A percentile compares a stretch with the other conserved stretches of the same genome.
phyloP scores from a whole-genome alignment of 306 rosid species.

The Quercus ilex region DNA sequence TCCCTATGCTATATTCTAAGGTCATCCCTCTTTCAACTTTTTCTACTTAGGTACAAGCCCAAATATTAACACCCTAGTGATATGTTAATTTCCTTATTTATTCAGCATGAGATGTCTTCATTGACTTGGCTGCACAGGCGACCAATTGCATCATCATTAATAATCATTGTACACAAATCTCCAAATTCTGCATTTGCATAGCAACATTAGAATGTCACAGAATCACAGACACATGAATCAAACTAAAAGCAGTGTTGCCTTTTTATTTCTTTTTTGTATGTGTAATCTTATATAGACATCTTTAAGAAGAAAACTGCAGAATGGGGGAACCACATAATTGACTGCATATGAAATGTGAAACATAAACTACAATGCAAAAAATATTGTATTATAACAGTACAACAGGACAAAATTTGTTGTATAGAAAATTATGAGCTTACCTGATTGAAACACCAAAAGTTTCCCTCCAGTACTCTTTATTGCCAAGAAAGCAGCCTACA shows the following conservation, averaged over 20 bases:
- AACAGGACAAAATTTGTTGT: neutral
- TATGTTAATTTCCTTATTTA: neutral
- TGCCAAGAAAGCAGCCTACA: constrained; percentile 91
- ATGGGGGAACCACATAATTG: neutral
- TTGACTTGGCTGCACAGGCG: neutral
- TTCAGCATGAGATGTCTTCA: neutral
- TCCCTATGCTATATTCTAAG: neutral
- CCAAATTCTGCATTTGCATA: neutral
- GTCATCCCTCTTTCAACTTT: neutral
- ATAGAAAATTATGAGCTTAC: constrained; percentile 42
- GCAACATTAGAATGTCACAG: neutral
- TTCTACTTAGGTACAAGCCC: neutral
- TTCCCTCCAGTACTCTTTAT: constrained; percentile 94
- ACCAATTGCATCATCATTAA: neutral
- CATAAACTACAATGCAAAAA: constrained; percentile 4
- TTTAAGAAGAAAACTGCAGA: neutral
- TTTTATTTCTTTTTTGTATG: neutral
- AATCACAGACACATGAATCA: neutral
- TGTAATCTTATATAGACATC: neutral
- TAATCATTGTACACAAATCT: neutral
- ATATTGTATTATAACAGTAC: neutral
- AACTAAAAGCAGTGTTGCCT: neutral
- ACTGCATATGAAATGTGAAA: neutral
- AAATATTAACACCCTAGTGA: neutral
- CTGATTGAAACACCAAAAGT: constrained; percentile 94